Base-by-base conservation (phyloP, 768 basidiomycete species). In the Termitomyces sp. region DNA sequence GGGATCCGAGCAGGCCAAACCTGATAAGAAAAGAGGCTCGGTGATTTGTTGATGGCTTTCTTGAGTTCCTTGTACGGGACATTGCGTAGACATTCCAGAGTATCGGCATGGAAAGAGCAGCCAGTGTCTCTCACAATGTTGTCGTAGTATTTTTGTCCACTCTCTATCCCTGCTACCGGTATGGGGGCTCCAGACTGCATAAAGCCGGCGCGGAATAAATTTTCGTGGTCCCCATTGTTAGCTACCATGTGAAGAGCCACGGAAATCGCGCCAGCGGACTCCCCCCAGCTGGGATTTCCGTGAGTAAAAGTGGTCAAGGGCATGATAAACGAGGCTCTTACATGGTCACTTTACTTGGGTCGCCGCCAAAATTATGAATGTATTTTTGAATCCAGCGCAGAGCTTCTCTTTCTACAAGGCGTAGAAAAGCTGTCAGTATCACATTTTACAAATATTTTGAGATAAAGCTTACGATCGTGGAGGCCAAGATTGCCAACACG, bases 321-420 rank as follows among this genome's bases (percentile, higher is more conserved):
- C 5, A 44, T 20, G 9, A 9, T n/a, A 16, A 53, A 53, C 22
- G 18, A 16, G 36, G 6, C 2, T 62, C 81, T 56, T 68, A 85
- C 82, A 85, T 79, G 0, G 84, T 85, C 3, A 86, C 86, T 68
- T 84, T 86, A 2, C 67, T 69, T 0, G 84, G 81, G 69, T 90
- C 87, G 11, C 89, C 89, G 0, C 88, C 88, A 63, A 89, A 90
- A 8, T 76, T 73, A 38, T 70, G 63, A 63, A 90, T 87, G 67
- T 90, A 84, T 66, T 85, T 82, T 63, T 87, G 82, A 1, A 90
- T 75, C 89, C 89, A 90, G 58, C 81, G 70, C 7, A 91, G 66
- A 2, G 84, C 87, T 38, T 81, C 71, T 28, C 84, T 78, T 67
- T 85, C 82, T 88, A 70, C 12, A n/a, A 54, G 49, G 4, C 16